Evolutionary conservation across 345 rosid species (phyloP).

Genomic region (Sonneratia caseolaris): DNA sequence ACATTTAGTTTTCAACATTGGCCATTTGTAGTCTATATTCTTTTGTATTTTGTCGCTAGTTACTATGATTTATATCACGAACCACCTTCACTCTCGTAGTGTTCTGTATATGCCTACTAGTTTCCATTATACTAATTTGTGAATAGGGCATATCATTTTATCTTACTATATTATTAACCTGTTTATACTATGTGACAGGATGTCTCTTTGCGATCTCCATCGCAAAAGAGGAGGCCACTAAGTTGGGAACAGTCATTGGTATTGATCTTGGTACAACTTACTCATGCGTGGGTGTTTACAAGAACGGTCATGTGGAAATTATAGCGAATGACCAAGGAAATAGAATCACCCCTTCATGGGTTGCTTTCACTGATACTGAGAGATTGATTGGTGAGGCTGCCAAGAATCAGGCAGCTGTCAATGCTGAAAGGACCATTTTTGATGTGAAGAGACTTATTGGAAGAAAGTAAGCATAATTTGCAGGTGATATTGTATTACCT

Average conservation of each 20-base stretch:
- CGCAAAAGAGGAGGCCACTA: constrained; percentile 58
- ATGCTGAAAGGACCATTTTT: not conserved
- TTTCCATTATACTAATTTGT: too few relatives aligned
- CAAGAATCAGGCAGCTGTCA: not conserved
- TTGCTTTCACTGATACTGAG: constrained; percentile 4
- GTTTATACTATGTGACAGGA: constrained; percentile 22
- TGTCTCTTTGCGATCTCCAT: constrained; percentile 48
- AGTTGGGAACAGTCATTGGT: constrained; percentile 22
- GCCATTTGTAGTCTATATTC: too few relatives aligned
- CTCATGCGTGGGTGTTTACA: constrained; percentile 3
- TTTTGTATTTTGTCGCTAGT: too few relatives aligned
- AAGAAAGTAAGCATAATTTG: constrained; percentile 12
- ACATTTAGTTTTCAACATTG: too few relatives aligned
- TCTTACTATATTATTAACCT: not conserved
- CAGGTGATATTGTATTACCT: not conserved
- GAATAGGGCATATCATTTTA: too few relatives aligned
- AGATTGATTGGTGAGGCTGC: constrained; percentile 4
- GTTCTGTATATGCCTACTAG: too few relatives aligned
- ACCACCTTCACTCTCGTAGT: not conserved
- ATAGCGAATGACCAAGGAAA: constrained; percentile 5
- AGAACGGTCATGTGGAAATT: constrained; percentile 4
- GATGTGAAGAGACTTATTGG: constrained; percentile 8
- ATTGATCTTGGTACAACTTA: constrained; percentile 5
- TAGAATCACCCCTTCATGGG: constrained; percentile 1
- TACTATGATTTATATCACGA: too few relatives aligned